Evolutionary conservation across 345 rosid genomes (phyloP), one percentile per base, ranked within the genome.

Genomic region (Diplotaxis tenuifolia): DNA sequence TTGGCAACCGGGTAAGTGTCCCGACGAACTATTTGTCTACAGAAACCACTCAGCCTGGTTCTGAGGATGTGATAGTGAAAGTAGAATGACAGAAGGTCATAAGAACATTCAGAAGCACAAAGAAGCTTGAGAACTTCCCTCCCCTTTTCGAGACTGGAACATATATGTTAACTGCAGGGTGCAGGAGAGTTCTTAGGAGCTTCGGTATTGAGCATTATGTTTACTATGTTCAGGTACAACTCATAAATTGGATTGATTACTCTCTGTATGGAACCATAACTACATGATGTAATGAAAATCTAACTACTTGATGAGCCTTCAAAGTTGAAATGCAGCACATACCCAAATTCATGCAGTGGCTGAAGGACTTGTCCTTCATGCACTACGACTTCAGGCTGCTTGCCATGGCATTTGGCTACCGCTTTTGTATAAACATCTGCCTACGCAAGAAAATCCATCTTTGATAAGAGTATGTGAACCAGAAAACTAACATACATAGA

Each of bases 311-410:
- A 59, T 65, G 19, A 8, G 0, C 65, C 49, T 60, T n/a, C n/a
- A n/a, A n/a, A n/a, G n/a, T n/a, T n/a, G n/a, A n/a, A n/a, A n/a
- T 69, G 86, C 97, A 93, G 93, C 96, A 93, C 73, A 88, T 91
- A 75, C 98, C 98, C 1, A 76, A 56, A 62, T 91, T 91, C 67
- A 87, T 93, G 86, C 81, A 78, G 74, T 92, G 96, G 96, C 54
- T 85, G 83, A 88, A 89, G 86, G 88, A 85, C 82, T 52, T 85
- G 63, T 89, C 96, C 0, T 92, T 85, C 85, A 80, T 87, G 90
- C 89, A 83, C 85, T 25, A 25, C 4, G 28, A 25, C 28, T 25
- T 69, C 74, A 78, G 98, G 65, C 96, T 92, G 29, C 82, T 95
- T 3, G n/a, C n/a, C n/a, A n/a, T n/a, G n/a, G n/a, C n/a, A n/a